Conservation (phyloP, 306 rosid genomes). For the Arachis hypogaea region DNA sequence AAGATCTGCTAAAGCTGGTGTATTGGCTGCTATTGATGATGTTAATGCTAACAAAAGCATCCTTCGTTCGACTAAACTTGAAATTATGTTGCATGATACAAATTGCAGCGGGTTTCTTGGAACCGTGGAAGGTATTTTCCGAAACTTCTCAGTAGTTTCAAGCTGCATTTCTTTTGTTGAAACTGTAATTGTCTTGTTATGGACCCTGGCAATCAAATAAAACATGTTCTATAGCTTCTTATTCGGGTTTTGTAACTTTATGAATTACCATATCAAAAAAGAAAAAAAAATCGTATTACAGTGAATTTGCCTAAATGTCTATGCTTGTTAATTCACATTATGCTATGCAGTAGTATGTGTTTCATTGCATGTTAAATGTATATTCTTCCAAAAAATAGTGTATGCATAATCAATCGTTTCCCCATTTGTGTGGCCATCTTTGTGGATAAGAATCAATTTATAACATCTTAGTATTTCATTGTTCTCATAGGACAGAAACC, state of each 20-base stretch:
- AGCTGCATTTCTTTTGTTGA: slow-evolving; percentile 19
- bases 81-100: slow-evolving; percentile 55
- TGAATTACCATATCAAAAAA: slow-evolving; percentile 13
- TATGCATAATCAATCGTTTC: not conserved
- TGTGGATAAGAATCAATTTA: not conserved
- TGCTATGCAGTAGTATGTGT: not conserved
- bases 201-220: not conserved
- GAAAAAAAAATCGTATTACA: not conserved
- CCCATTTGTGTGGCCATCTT: slow-evolving; percentile 15
- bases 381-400: slow-evolving; percentile 9
- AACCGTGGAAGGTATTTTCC: slow-evolving; percentile 68
- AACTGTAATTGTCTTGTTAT: slow-evolving; percentile 11
- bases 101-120: slow-evolving; percentile 86
- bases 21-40: slow-evolving; percentile 65
- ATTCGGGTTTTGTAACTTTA: slow-evolving; percentile 13
- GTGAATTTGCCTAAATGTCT: not conserved
- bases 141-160: slow-evolving; percentile 30
- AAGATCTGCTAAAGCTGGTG: slow-evolving; percentile 63
- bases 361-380: slow-evolving; percentile 19
- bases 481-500: not conserved
- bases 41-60: slow-evolving; percentile 61
- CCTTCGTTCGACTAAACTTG: slow-evolving; percentile 53
- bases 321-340: slow-evolving; percentile 19
- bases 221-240: no score
- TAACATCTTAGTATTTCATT: not conserved